Conservation (phyloP, 495 filamentous ascomycete genomes). For the Chaetomidium leptoderma region DNA sequence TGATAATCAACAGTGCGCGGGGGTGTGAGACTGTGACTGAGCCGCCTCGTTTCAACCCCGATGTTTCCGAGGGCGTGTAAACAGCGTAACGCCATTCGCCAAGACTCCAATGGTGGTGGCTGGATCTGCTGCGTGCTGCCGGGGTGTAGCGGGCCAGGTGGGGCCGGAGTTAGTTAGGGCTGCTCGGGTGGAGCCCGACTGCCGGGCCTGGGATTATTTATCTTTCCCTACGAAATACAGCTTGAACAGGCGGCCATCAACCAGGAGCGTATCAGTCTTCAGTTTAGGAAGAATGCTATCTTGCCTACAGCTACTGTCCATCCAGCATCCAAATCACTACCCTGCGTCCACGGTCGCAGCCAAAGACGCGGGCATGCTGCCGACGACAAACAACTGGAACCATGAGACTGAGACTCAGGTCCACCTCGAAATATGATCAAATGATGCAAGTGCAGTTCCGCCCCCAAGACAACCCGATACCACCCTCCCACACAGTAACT, state of each 20-base stretch:
- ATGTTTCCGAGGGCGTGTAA: not conserved
- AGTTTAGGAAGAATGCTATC: no score
- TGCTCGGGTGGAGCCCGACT: no score
- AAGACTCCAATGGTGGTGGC: not conserved
- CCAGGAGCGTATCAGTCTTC: no score
- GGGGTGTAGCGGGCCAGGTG: not conserved
- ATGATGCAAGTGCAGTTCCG: conserved; percentile 1
- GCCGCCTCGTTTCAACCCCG: not conserved
- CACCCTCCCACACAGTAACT: conserved; percentile 13
- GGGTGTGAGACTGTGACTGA: not conserved
- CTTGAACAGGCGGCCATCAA: no score
- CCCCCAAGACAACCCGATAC: conserved; percentile 1
- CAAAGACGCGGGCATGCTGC: no score
- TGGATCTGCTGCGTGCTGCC: not conserved
- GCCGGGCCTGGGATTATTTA: no score
- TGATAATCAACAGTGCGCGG: not conserved
- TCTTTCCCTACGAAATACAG: no score
- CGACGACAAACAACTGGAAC: no score
- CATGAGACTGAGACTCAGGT: no score
- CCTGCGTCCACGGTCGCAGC: no score
- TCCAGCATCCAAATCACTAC: no score
- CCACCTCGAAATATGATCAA: not conserved
- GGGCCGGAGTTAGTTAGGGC: conserved; percentile 12
- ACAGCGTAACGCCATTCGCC: not conserved
- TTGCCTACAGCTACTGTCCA: no score